Base-by-base conservation (phyloP, 805 yeast species). In the Schwanniomyces occidentalis region DNA sequence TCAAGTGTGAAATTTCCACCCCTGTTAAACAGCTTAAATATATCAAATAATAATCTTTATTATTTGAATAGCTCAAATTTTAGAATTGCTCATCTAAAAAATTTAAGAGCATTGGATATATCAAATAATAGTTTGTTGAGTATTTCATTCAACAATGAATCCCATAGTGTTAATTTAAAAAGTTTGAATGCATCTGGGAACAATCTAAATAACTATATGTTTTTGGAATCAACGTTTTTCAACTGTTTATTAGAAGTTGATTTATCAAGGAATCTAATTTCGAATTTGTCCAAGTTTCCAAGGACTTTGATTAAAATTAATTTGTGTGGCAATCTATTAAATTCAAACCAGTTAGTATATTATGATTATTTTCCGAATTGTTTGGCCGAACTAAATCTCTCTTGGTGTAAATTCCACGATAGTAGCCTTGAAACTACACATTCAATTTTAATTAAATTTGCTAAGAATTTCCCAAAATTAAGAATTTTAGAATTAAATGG, bases 121-220 rank as follows among this genome's bases (percentile, higher is more conserved):
- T 55, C 65, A 4, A 58, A 58, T 37, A 61, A 61, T 34, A 45
- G 32, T 24, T 26, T 59, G 14, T 24, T 21, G 16, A 30, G 22
- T 20, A 29, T 34, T 10, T 18, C 8, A 5, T 12, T 22, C 15
- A 22, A 14, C 17, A 12, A 13, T 12, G 8, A 29, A 6, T 17
- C 28, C 17, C 22, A 27, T 6, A 10, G 15, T 18, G 13, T 12
- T 7, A 24, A 32, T 25, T 37, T 58, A 16, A 15, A 28, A 6
- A 14, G 12, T 7, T 32, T 59, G 12, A 45, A 57, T 24, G 43
- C 61, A 8, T 48, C 59, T 5, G 53, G 62, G 8, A 61, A 61
- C 31, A 44, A 52, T 25, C 34, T 61, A n/a, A 39, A 26, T 6
- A 35, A 27, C 6, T 33, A 41, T 10, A 22, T 26, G 2, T 42